Percentiles rank a stretch among this genome's conserved stretches.
Conservation (phyloP, 805 yeast genomes). For the Monosporozyma servazzii region DNA sequence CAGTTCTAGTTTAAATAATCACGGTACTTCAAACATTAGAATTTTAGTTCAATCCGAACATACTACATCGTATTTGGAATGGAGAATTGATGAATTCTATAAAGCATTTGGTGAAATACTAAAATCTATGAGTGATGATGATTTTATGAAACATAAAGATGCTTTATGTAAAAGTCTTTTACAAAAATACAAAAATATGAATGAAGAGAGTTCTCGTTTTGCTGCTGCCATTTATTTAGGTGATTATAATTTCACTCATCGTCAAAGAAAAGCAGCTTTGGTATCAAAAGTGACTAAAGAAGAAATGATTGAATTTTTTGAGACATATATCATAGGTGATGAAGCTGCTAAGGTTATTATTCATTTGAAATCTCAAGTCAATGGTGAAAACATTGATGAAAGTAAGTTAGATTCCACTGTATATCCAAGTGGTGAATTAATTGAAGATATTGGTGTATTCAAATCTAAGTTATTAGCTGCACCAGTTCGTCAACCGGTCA, state of each 20-base stretch:
- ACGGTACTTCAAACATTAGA: constrained; percentile 53
- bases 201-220: constrained; percentile 62
- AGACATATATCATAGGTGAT: constrained; percentile 33
- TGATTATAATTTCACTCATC: constrained; percentile 61
- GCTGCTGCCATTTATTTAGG: constrained; percentile 67
- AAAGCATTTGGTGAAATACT: constrained; percentile 38
- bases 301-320: constrained; percentile 50
- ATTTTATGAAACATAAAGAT: constrained; percentile 57
- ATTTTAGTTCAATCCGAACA: constrained; percentile 79
- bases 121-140: constrained; percentile 47
- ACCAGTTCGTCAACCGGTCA: constrained; percentile 50
- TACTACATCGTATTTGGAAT: constrained; percentile 61
- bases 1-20: constrained; percentile 56
- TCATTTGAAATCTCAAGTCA: constrained; percentile 48
- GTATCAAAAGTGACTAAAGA: constrained; percentile 45
- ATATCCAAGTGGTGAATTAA: constrained; percentile 42
- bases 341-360: constrained; percentile 40
- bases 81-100: constrained; percentile 65
- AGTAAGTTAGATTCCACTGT: constrained; percentile 17
- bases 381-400: constrained; percentile 18
- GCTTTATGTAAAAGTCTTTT: constrained; percentile 58
- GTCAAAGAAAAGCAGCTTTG: constrained; percentile 46
- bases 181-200: constrained; percentile 66
- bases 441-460: constrained; percentile 44
- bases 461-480: constrained; percentile 46